Evolutionary conservation across 495 filamentous ascomycete species (phyloP).

Genomic region (Platismatia glauca): DNA sequence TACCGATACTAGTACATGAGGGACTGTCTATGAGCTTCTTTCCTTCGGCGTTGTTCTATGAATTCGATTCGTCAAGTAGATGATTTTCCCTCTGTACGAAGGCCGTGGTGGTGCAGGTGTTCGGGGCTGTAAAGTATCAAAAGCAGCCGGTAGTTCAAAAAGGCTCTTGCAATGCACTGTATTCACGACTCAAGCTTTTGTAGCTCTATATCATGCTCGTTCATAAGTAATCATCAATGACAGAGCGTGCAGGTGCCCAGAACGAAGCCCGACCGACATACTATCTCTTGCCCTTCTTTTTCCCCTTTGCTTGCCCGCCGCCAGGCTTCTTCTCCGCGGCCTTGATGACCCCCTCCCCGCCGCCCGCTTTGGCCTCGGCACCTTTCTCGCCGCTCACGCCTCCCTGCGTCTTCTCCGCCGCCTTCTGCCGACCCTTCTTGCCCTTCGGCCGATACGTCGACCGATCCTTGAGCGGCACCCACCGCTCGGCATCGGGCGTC

Average conservation of each 20-base stretch:
- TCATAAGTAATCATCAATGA: background rate
- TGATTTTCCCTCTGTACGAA: background rate
- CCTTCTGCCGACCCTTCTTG: slow-evolving; percentile 78
- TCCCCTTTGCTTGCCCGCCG: slow-evolving; percentile 46
- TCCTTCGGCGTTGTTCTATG: background rate
- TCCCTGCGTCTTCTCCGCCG: slow-evolving; percentile 73
- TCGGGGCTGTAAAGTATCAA: background rate
- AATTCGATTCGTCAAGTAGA: background rate
- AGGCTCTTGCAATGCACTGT: background rate
- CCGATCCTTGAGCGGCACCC: slow-evolving; percentile 82
- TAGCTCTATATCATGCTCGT: background rate
- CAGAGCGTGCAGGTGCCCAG: background rate
- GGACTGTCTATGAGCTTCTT: background rate
- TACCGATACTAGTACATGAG: background rate
- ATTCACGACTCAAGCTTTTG: background rate
- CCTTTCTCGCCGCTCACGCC: slow-evolving; percentile 63
- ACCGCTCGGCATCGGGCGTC: slow-evolving; percentile 78
- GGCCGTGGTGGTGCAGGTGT: background rate
- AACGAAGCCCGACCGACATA: slow-evolving; percentile 22
- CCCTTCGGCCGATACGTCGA: slow-evolving; percentile 85
- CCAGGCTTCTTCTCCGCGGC: slow-evolving; percentile 29
- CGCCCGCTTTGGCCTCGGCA: slow-evolving; percentile 53
- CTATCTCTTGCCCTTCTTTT: slow-evolving; percentile 72
- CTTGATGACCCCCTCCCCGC: slow-evolving; percentile 40
- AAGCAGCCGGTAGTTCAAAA: background rate